phyloP scores from a whole-genome alignment of 2,329 filamentous ascomycete genomes.

The Tolypocladium tropicale region DNA sequence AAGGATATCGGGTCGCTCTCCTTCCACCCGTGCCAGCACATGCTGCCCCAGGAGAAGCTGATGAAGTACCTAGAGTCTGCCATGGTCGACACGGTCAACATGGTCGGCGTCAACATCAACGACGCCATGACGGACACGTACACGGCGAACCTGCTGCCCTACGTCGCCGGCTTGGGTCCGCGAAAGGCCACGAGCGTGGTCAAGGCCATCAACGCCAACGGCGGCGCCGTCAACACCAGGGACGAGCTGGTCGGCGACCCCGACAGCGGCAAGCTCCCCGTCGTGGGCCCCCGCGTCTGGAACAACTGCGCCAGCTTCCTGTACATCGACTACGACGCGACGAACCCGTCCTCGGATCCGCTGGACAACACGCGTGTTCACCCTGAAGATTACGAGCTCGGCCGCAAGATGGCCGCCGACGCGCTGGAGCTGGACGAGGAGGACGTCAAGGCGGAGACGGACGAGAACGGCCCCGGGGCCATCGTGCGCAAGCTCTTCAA shows the following conservation, averaged over 20 bases:
- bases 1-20: conserved; percentile 77
- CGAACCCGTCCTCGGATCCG: conserved; percentile 75
- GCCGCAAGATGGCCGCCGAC: conserved; percentile 96
- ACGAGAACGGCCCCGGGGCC: conserved; percentile 80
- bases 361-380: conserved; percentile 96
- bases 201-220: conserved; percentile 82
- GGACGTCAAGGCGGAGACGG: conserved; percentile 88
- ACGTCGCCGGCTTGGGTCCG: conserved; percentile 81
- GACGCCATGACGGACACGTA: conserved; percentile 76
- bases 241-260: conserved; percentile 84
- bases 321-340: conserved; percentile 78
- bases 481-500: conserved; percentile 93
- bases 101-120: conserved; percentile 91
- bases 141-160: conserved; percentile 80
- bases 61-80: conserved; percentile 83
- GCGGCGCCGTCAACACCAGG: conserved; percentile 72
- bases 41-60: conserved; percentile 81
- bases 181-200: conserved; percentile 70
- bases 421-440: conserved; percentile 94
- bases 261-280: conserved; percentile 64
- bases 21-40: conserved; percentile 83
- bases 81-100: conserved; percentile 97
- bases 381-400: conserved; percentile 95
- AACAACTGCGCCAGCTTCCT: conserved; percentile 96
- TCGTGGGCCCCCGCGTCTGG: conserved; percentile 85